A percentile compares a stretch with the other conserved stretches of the same genome.
Evolutionary conservation across 345 rosid species (phyloP).

Genomic region (Eucalyptus regnans): DNA sequence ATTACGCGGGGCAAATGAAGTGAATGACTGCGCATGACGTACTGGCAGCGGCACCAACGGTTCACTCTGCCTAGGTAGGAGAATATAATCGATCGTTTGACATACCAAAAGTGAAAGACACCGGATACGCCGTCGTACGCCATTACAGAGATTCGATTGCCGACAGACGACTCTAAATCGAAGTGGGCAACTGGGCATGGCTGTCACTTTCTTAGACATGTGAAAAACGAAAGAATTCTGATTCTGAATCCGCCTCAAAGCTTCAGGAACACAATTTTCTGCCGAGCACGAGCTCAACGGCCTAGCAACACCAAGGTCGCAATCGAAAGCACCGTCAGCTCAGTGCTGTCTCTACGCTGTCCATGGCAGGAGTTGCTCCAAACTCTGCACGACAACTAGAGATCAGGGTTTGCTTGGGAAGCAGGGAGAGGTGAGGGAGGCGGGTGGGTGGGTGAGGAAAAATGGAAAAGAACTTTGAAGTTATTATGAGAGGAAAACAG

Average conservation of each 20-base stretch:
- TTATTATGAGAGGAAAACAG: background rate
- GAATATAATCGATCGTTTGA: background rate
- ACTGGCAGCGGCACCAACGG: background rate
- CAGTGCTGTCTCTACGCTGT: background rate
- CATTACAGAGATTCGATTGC: background rate
- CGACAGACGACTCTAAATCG: background rate
- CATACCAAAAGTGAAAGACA: background rate
- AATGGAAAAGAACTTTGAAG: background rate
- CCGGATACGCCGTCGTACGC: background rate
- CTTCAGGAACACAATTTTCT: background rate
- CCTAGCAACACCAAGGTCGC: background rate
- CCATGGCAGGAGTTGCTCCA: background rate
- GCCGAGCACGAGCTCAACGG: background rate
- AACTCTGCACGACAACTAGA: background rate
- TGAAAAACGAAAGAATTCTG: background rate
- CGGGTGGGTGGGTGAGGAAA: background rate
- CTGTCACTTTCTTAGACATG: background rate
- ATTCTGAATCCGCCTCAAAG: background rate
- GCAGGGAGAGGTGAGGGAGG: background rate
- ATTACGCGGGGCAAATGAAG: background rate
- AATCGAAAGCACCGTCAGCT: background rate
- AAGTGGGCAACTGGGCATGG: no score
- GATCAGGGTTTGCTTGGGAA: background rate
- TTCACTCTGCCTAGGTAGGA: background rate
- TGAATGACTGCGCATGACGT: background rate